A percentile compares a stretch with the other conserved stretches of the same genome.
Evolutionary conservation across 345 rosid genomes (phyloP).

Genomic region (Rhodomyrtus tomentosa): DNA sequence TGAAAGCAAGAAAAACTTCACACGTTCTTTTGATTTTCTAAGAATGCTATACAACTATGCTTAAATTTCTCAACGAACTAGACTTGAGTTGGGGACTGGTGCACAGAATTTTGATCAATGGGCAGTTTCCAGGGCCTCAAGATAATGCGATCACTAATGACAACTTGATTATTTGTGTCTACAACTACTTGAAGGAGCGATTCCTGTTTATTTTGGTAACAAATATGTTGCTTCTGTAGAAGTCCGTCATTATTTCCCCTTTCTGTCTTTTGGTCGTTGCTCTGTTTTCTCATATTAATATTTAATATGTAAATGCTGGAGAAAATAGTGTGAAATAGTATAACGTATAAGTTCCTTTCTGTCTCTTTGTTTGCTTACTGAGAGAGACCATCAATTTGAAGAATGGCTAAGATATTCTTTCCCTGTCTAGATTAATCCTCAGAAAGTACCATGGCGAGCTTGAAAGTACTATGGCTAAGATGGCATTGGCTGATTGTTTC

Average conservation of each 20-base stretch:
- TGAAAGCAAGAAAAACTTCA: neutral
- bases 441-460: neutral
- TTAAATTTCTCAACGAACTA: neutral
- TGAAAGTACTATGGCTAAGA: neutral
- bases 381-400: neutral
- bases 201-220: constrained; percentile 44
- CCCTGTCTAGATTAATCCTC: neutral
- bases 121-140: constrained; percentile 72
- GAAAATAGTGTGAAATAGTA: neutral
- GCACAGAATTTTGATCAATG: constrained; percentile 50
- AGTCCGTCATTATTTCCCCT: neutral
- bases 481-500: neutral
- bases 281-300: neutral
- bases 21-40: neutral
- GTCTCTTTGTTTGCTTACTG: neutral
- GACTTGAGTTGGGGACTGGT: neutral
- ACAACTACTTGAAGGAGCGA: constrained; percentile 48
- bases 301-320: neutral
- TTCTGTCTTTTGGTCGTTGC: neutral
- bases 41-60: neutral
- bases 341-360: neutral
- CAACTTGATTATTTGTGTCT: constrained; percentile 49
- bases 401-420: neutral
- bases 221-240: neutral
- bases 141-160: constrained; percentile 53